A percentile compares a stretch with the other conserved stretches of the same genome.
Conservation (phyloP, 2,329 filamentous ascomycete species). For the Alternaria ventricosa region DNA sequence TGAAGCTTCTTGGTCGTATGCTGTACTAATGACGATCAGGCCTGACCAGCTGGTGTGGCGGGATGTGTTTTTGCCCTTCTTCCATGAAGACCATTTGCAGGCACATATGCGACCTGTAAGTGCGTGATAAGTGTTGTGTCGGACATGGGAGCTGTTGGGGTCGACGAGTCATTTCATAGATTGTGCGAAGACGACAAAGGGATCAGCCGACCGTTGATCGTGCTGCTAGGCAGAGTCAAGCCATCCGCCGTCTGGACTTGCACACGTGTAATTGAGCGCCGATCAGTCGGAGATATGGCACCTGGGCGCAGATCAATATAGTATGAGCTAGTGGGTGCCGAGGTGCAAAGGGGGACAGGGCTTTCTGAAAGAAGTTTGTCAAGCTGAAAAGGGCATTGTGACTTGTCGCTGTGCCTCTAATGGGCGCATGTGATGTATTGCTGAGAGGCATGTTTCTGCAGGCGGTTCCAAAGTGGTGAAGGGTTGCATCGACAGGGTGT, state of each 20-base stretch:
- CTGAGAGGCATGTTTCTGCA: background rate
- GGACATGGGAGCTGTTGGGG: background rate
- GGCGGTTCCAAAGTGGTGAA: background rate
- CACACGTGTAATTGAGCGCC: constrained; percentile 1
- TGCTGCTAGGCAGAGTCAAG: no score
- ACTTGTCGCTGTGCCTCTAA: background rate
- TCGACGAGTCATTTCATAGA: background rate
- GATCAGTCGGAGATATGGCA: constrained; percentile 3
- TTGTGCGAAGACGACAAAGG: background rate
- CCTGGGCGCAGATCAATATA: background rate
- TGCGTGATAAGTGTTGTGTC: background rate
- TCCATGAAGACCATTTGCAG: constrained; percentile 25
- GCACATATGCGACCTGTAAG: constrained; percentile 19
- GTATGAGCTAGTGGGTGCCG: background rate
- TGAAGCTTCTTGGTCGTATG: background rate
- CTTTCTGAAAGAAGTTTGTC: background rate
- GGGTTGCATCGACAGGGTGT: background rate
- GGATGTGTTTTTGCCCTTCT: constrained; percentile 32
- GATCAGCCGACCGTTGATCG: background rate
- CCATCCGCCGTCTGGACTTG: background rate
- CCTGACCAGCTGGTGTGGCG: constrained; percentile 25
- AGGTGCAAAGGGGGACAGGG: background rate
- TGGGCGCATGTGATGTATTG: background rate
- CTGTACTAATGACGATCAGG: constrained; percentile 16
- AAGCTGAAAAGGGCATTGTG: background rate